A percentile compares a stretch with the other conserved stretches of the same genome.
phyloP scores from a whole-genome alignment of 345 rosid species.

The Euphorbia pulcherrima region DNA sequence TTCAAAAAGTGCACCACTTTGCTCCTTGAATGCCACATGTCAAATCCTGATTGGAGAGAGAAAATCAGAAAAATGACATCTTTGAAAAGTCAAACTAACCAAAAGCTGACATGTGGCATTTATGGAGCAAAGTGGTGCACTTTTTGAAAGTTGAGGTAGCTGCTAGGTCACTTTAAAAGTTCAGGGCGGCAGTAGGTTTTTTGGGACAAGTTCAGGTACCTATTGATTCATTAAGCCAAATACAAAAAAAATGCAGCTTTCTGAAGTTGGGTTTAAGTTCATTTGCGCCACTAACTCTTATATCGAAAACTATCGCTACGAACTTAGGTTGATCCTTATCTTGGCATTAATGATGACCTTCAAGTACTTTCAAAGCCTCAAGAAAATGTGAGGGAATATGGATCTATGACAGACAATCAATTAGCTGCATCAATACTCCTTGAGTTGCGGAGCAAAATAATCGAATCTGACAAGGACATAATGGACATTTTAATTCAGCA shows the following conservation, averaged over 20 bases:
- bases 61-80: too few relatives aligned
- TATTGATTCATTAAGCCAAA: too few relatives aligned
- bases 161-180: too few relatives aligned
- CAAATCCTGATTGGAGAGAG: too few relatives aligned
- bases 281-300: background rate
- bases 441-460: constrained; percentile 49
- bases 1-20: too few relatives aligned
- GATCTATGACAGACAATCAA: constrained; percentile 62
- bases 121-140: too few relatives aligned
- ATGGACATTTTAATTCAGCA: constrained; percentile 45
- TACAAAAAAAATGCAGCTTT: background rate
- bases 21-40: too few relatives aligned
- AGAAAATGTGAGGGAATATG: constrained; percentile 58
- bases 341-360: constrained; percentile 59
- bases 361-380: constrained; percentile 65
- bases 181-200: too few relatives aligned
- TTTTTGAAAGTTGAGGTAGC: too few relatives aligned
- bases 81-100: too few relatives aligned
- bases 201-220: too few relatives aligned
- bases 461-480: constrained; percentile 43
- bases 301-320: background rate
- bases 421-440: constrained; percentile 50
- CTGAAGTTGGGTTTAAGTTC: background rate
- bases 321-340: constrained; percentile 74
- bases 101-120: too few relatives aligned